Percentiles rank a stretch among this genome's conserved stretches.
Evolutionary conservation across 2,329 filamentous ascomycete species (phyloP).

Genomic region (Aspergillus sclerotialis): DNA sequence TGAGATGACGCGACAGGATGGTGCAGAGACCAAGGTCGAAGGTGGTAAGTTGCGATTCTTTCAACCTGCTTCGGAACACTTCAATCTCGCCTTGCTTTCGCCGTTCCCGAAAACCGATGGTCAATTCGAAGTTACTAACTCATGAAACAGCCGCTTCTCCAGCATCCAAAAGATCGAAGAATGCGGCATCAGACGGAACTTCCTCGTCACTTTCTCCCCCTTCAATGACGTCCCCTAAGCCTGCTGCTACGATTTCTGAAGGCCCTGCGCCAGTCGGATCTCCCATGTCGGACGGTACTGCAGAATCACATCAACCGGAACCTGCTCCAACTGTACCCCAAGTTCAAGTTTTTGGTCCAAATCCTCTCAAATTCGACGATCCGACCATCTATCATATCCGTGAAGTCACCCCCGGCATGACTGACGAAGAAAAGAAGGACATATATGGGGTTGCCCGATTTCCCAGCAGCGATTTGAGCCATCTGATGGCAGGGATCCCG

Average conservation of each 20-base stretch:
- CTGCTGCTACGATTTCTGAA: constrained; percentile 45
- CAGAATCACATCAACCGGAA: constrained; percentile 53
- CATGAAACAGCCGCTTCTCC: constrained; percentile 25
- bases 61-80: too few relatives aligned
- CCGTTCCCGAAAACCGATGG: constrained; percentile 7
- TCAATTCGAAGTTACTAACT: constrained; percentile 9
- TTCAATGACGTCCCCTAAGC: constrained; percentile 36
- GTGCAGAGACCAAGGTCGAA: constrained; percentile 50
- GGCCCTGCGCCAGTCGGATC: constrained; percentile 55
- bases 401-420: constrained; percentile 65
- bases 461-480: constrained; percentile 69
- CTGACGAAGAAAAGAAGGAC: constrained; percentile 74
- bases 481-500: constrained; percentile 80
- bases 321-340: constrained; percentile 59
- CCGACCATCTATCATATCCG: constrained; percentile 93
- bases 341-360: constrained; percentile 83
- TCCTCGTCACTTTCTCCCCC: constrained; percentile 37
- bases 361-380: constrained; percentile 84
- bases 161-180: constrained; percentile 32
- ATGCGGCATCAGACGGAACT: constrained; percentile 27
- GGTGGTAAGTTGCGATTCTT: constrained; percentile 37
- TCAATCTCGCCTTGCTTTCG: constrained; percentile 9
- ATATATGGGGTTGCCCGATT: constrained; percentile 85
- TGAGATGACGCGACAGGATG: constrained; percentile 58
- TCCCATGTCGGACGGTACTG: constrained; percentile 54